phyloP scores from a whole-genome alignment of 257 asterid species.

The Jasminum sambac region DNA sequence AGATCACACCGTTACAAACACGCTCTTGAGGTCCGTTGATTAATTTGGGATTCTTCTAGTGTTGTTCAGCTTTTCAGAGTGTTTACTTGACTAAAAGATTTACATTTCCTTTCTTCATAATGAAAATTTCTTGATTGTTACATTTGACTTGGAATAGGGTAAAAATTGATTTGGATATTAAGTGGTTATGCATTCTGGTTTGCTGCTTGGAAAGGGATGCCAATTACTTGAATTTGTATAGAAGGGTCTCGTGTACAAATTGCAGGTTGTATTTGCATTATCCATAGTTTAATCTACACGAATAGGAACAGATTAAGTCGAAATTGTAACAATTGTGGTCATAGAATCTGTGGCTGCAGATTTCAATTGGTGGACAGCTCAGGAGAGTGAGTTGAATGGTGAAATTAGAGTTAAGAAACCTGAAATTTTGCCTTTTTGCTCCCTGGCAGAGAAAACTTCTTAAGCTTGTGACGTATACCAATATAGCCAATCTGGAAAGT shows the following conservation, averaged over 20 bases:
- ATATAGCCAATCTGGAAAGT: no score
- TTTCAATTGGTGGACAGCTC: no score
- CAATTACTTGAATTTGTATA: neutral
- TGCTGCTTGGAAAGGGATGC: neutral
- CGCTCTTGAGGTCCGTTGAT: constrained; percentile 77
- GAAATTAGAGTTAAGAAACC: no score
- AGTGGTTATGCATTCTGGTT: neutral
- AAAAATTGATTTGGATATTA: neutral
- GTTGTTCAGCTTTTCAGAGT: neutral
- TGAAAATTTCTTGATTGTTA: neutral
- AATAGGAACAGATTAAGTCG: no score
- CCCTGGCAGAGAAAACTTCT: no score
- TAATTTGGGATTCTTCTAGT: neutral
- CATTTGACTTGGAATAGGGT: neutral
- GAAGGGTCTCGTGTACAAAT: neutral
- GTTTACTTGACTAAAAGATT: constrained; percentile 5
- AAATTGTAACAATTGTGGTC: no score
- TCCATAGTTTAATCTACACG: neutral
- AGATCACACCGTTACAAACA: constrained; percentile 75
- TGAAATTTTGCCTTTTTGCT: no score
- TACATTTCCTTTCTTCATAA: neutral
- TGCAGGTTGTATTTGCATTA: neutral
- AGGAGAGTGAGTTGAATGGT: no score
- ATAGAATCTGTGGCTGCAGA: no score
- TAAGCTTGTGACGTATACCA: no score